Evolutionary conservation across 1,284 basidiomycete species (phyloP), one percentile per base, ranked within the genome.

Genomic region (Naganishia albida): DNA sequence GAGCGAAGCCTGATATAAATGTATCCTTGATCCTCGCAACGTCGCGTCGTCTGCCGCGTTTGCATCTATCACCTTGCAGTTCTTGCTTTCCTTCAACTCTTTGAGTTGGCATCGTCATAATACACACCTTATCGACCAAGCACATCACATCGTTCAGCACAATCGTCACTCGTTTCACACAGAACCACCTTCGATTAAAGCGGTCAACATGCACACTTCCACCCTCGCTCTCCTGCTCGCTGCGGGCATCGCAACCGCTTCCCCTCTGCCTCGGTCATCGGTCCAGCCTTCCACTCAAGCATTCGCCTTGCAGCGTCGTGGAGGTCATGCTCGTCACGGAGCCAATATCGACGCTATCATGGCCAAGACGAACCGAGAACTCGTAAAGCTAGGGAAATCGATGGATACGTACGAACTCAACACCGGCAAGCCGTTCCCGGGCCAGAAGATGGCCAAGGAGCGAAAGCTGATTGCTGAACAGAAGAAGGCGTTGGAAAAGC

Each of bases 361-460:
- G 3, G 30, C 57, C 34, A 50, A 40, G 13, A 42, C 49, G 7
- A 60, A 60, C 42, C 46, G 46, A n/a, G 57, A 50, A 13, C 16
- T 64, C 15, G 28, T 18, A 13, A 64, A 46, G 20, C 23, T 64
- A 13, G 28, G 56, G 20, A 23, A 38, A n/a, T 53, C 30, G 10
- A 26, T 50, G 30, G 51, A 56, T 38, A 56, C 62, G 51, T 66
- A 50, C 44, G 52, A 66, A 39, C 20, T 26, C 8, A 66, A 66
- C 38, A 62, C 65, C 16, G 52, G 51, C 18, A 18, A 23, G 7
- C 51, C 52, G 18, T 62, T 49, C 43, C 23, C 12, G n/a, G 43
- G 52, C 23, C 30, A 28, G 8, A 40, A 42, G 46, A 49, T 28
- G 2, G 53, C 59, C 15, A 16, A 51, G 6, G 51, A 66, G 43